Percentiles rank a stretch among this genome's conserved stretches.
Conservation (phyloP, 768 basidiomycete genomes). For the Suillus weaverae region DNA sequence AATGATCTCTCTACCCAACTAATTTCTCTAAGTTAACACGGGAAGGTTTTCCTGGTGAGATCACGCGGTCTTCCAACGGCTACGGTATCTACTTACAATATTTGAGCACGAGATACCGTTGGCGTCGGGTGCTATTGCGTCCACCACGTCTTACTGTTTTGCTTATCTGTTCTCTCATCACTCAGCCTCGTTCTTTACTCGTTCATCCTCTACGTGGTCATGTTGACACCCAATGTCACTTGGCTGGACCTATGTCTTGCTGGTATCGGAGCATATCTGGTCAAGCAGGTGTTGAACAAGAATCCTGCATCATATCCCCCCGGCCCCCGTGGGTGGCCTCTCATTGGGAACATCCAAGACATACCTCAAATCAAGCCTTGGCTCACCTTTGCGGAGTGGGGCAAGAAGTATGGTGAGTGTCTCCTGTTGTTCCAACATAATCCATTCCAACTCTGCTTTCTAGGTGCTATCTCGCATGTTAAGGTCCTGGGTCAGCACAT, state of each 20-base stretch:
- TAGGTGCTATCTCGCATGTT: conserved; percentile 61
- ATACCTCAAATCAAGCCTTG: conserved; percentile 48
- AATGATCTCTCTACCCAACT: neutral
- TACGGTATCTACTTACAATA: too few relatives aligned
- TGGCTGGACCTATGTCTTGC: conserved; percentile 34
- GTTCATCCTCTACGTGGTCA: conserved; percentile 3
- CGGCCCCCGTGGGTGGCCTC: conserved; percentile 43
- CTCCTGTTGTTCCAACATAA: neutral
- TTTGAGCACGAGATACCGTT: too few relatives aligned
- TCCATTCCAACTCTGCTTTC: neutral
- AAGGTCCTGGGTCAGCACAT: conserved; percentile 61
- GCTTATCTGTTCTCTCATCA: too few relatives aligned
- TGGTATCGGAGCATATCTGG: conserved; percentile 26
- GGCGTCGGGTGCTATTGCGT: too few relatives aligned
- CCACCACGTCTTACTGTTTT: too few relatives aligned
- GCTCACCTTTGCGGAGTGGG: conserved; percentile 48
- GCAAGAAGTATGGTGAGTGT: conserved; percentile 41
- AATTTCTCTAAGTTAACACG: neutral
- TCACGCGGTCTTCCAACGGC: neutral
- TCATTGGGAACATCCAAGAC: conserved; percentile 50
- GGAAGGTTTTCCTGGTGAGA: neutral
- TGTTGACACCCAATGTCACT: conserved; percentile 26
- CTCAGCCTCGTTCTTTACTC: too few relatives aligned
- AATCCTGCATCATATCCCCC: conserved; percentile 39
- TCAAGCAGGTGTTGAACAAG: conserved; percentile 25